Evolutionary conservation across 1,284 basidiomycete species (phyloP), one percentile per base, ranked within the genome.

Genomic region (Pisolithus thermaeus): DNA sequence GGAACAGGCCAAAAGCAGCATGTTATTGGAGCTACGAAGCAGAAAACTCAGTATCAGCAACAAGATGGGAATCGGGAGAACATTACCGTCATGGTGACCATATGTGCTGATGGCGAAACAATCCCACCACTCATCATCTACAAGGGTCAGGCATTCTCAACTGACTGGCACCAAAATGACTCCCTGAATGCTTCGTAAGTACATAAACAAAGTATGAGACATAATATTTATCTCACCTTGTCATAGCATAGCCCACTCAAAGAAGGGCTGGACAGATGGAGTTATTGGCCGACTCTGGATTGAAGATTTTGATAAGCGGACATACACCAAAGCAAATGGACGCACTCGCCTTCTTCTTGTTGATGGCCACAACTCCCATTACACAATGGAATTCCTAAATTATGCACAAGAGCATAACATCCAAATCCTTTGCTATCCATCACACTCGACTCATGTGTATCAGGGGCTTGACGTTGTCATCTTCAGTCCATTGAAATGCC

Each of bases 251-350:
- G 55, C 57, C 7, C 59, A 62, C 43, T 61, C 58, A 14, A 54
- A 57, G 41, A 63, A 74, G 46, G 72, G 72, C 1, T 74, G 64
- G 54, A 67, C 61, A 37, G 70, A 77, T 58, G 68, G 72, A 37
- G 70, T 74, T 50, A 62, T 79, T 52, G 61, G 63, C 7, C 16
- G 40, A 3, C 59, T 55, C n/a, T 69, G 64, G 62, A 61, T 69
- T 8, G 49, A 66, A 46, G 47, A 62, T 18, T 67, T 67, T 46
- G 56, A 68, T 35, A 36, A 51, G 8, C 43, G 56, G 2, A 67
- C 65, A 3, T 35, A 45, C 7, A 50, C 12, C 2, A 63, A 65
- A 30, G 57, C 59, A 3, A 37, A 28, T 6, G 58, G 59, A 1
- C 38, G 52, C 2, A 25, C 37, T 1, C 46, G 52, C 3, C 55